Percentiles rank a stretch among this genome's conserved stretches.
phyloP scores from a whole-genome alignment of 2,329 filamentous ascomycete species.

The Hysterium pulicare region DNA sequence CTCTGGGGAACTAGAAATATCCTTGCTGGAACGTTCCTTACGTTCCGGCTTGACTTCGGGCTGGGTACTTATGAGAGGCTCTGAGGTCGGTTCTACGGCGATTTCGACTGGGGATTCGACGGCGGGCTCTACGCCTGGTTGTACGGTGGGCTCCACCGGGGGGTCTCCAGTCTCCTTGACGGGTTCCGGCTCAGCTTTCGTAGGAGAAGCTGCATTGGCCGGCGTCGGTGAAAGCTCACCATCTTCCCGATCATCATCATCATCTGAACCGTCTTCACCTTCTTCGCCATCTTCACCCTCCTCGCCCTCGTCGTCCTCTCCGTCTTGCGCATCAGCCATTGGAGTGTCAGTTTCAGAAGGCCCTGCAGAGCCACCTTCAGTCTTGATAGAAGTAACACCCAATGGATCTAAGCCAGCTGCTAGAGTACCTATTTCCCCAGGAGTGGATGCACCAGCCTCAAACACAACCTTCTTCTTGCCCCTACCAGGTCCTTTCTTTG shows the following conservation, averaged over 20 bases:
- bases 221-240: slow-evolving; percentile 46
- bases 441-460: slow-evolving; percentile 45
- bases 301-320: slow-evolving; percentile 49
- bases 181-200: slow-evolving; percentile 17
- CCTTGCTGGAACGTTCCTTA: slow-evolving; percentile 14
- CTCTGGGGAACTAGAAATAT: slow-evolving; percentile 42
- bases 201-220: slow-evolving; percentile 25
- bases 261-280: slow-evolving; percentile 43
- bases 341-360: slow-evolving; percentile 38
- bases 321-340: slow-evolving; percentile 46
- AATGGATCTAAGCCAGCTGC: slow-evolving; percentile 24
- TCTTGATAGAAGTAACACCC: slow-evolving; percentile 25
- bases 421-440: slow-evolving; percentile 26
- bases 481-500: slow-evolving; percentile 69
- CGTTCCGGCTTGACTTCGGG: slow-evolving; percentile 4
- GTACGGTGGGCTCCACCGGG: slow-evolving; percentile 9
- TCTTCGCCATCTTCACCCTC: slow-evolving; percentile 52
- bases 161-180: slow-evolving; percentile 9
- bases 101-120: slow-evolving; percentile 10
- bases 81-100: slow-evolving; percentile 6
- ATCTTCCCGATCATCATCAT: slow-evolving; percentile 43
- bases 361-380: slow-evolving; percentile 40
- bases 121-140: slow-evolving; percentile 8
- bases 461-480: slow-evolving; percentile 73
- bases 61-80: slow-evolving; percentile 5